Percentiles rank a stretch among this genome's conserved stretches.
phyloP scores from a whole-genome alignment of 1,284 basidiomycete species.

The Ganoderma sinense region DNA sequence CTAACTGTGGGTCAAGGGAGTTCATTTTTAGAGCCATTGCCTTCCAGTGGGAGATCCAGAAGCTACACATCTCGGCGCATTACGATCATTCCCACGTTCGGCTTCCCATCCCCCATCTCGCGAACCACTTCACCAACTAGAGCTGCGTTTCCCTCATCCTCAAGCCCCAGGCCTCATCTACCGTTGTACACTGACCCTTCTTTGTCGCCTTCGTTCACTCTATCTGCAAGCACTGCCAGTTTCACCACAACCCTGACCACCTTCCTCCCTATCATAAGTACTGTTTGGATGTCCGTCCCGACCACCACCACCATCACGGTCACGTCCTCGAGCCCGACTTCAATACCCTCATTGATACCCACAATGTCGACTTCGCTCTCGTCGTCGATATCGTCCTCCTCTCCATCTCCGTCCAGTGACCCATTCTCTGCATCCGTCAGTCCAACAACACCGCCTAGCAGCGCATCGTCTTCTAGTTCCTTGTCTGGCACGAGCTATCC shows the following conservation, averaged over 20 bases:
- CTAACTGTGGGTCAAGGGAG: neutral
- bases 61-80: neutral
- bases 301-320: constrained; percentile 10
- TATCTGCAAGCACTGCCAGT: constrained; percentile 25
- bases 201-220: constrained; percentile 24
- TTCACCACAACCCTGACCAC: neutral
- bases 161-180: neutral
- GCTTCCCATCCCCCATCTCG: neutral
- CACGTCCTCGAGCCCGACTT: neutral
- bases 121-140: neutral
- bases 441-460: neutral
- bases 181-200: constrained; percentile 26
- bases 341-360: neutral
- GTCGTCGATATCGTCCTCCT: neutral
- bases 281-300: constrained; percentile 12
- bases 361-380: neutral
- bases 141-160: neutral
- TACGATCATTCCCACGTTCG: neutral
- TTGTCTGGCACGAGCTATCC: neutral
- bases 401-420: neutral
- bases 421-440: neutral
- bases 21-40: neutral
- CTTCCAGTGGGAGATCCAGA: neutral
- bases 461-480: neutral
- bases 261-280: constrained; percentile 3